phyloP scores from a whole-genome alignment of 257 asterid genomes.

The Nicotiana knightiana region DNA sequence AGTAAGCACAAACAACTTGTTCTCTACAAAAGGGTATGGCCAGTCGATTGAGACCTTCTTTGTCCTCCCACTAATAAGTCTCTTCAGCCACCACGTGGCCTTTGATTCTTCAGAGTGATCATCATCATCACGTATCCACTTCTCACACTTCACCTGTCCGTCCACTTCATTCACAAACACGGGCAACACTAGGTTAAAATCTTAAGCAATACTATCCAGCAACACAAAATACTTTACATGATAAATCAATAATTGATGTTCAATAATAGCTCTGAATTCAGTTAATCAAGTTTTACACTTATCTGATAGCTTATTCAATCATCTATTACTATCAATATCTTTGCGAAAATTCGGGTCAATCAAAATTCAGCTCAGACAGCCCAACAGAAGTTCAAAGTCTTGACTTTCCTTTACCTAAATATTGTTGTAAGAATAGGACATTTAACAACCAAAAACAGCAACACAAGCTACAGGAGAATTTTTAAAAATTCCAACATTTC shows the following conservation, averaged over 20 bases:
- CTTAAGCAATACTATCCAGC: constrained; percentile 7
- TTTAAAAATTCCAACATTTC: not conserved
- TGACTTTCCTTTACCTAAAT: not conserved
- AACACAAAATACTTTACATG: not conserved
- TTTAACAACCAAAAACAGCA: not conserved
- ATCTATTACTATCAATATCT: not conserved
- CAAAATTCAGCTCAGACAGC: not conserved
- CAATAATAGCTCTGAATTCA: not conserved
- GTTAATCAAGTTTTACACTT: not conserved
- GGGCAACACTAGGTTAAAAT: constrained; percentile 2
- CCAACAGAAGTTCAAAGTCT: not conserved
- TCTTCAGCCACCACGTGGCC: constrained; percentile 84
- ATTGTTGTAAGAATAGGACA: not conserved
- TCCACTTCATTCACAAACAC: constrained; percentile 51
- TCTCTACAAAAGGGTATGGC: constrained; percentile 89
- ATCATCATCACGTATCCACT: constrained; percentile 86
- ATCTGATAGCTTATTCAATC: not conserved
- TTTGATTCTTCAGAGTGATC: constrained; percentile 70
- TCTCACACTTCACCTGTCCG: constrained; percentile 92
- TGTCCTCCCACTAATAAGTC: constrained; percentile 90
- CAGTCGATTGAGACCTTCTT: constrained; percentile 78
- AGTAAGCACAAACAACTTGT: constrained; percentile 85
- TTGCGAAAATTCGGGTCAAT: not conserved
- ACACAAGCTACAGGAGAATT: not conserved
- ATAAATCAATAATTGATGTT: not conserved